Evolutionary conservation across 768 basidiomycete genomes (phyloP).

Genomic region (Boletus sensibilis): DNA sequence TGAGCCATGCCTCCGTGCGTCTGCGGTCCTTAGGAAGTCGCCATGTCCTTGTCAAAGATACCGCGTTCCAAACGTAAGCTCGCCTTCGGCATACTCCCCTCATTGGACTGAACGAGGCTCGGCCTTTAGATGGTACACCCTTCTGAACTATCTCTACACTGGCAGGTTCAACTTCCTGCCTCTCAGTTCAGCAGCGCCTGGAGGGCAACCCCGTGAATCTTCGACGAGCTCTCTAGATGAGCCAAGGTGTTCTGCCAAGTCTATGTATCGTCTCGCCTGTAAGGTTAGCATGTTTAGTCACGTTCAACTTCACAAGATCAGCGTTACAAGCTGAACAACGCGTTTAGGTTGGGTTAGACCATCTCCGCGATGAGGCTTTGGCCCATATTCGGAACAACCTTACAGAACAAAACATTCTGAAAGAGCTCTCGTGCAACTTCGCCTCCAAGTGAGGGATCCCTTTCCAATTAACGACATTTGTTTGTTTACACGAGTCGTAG

Average conservation of each 20-base stretch:
- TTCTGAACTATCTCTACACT: constrained; percentile 42
- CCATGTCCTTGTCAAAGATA: constrained; percentile 25
- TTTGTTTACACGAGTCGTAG: constrained; percentile 1
- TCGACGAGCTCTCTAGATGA: neutral
- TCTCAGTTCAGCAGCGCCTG: constrained; percentile 23
- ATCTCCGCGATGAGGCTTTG: constrained; percentile 20
- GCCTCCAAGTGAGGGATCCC: constrained; percentile 13
- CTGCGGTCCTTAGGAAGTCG: constrained; percentile 4
- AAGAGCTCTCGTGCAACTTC: constrained; percentile 23
- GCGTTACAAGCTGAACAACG: neutral
- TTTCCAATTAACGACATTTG: neutral
- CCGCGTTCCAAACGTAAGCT: constrained; percentile 27
- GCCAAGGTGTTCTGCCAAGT: constrained; percentile 40
- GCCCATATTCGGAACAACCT: constrained; percentile 16
- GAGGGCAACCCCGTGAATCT: neutral
- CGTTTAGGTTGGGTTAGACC: constrained; percentile 21
- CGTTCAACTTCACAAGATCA: no score
- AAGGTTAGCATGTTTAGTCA: constrained; percentile 28
- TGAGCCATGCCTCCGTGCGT: neutral
- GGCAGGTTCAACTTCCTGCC: constrained; percentile 33
- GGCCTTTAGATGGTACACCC: constrained; percentile 35
- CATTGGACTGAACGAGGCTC: neutral
- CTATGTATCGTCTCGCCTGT: constrained; percentile 43
- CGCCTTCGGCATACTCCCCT: neutral
- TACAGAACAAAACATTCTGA: constrained; percentile 23